Conservation (phyloP, 1,139 yeast species). For the Suhomyces chickasaworum region DNA sequence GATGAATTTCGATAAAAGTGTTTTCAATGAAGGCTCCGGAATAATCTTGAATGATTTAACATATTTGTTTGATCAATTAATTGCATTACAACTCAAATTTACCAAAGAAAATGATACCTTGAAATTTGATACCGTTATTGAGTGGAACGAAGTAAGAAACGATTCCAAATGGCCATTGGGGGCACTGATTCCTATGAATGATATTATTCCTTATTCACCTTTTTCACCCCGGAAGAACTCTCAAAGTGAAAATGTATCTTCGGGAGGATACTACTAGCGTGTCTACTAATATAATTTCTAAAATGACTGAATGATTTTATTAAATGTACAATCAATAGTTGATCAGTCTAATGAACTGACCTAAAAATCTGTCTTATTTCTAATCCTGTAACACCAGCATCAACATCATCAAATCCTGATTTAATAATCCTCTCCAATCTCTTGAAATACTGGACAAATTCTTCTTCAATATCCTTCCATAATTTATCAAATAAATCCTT, state of each 20-base stretch:
- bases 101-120: slow-evolving; percentile 48
- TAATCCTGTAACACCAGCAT: slow-evolving; percentile 35
- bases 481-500: slow-evolving; percentile 47
- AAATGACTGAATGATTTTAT: not conserved
- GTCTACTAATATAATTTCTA: too few species aligned
- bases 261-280: slow-evolving; percentile 2
- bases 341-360: slow-evolving; percentile 9
- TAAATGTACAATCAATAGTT: not conserved
- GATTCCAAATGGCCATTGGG: slow-evolving; percentile 54
- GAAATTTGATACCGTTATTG: slow-evolving; percentile 39
- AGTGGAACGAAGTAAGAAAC: slow-evolving; percentile 39
- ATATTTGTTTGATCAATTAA: slow-evolving; percentile 42
- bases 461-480: slow-evolving; percentile 46
- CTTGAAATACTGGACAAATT: slow-evolving; percentile 38
- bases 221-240: not conserved
- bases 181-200: slow-evolving; percentile 36
- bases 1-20: slow-evolving; percentile 38
- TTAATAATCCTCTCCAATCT: slow-evolving; percentile 42
- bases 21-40: slow-evolving; percentile 37
- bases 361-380: slow-evolving; percentile 36
- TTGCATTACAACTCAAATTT: slow-evolving; percentile 40
- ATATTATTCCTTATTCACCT: slow-evolving; percentile 13
- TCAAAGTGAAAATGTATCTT: not conserved
- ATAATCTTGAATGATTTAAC: slow-evolving; percentile 42
- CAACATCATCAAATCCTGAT: slow-evolving; percentile 45